Evolutionary conservation across 169 alveolate species (phyloP), one percentile per base, ranked within the genome.

Genomic region (Plasmodium knowlesi): DNA sequence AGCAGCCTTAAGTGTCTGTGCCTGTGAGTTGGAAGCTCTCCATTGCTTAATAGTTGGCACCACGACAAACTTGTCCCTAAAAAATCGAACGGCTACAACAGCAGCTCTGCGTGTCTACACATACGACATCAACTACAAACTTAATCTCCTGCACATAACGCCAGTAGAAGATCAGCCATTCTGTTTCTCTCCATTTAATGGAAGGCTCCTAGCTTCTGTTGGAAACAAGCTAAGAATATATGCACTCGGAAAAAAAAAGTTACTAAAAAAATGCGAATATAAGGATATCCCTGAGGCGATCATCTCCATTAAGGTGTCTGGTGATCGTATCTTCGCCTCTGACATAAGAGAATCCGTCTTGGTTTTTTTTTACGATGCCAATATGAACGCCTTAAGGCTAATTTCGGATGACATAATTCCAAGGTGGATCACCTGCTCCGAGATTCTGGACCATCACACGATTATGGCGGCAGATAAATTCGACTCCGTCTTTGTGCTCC

Each of bases 221-320:
- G 99, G 99, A 32, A 95, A 95, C 67, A 97, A 97, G 67, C 93
- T 99, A 78, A 97, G 99, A 89, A 96, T 99, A 73, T 99, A 99
- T 96, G 99, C 99, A 74, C 89, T 99, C 85, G 99, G 99, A 0
- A 98, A 98, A 97, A 98, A 98, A 94, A 98, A 98, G 82, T 97
- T 99, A 78, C 95, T 99, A 93, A 98, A 98, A 93, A 99, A 99
- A 92, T 98, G 99, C 37, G 99, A 99, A 94, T 98, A 98, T 82
- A 98, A 98, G 92, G 94, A 96, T 93, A 96, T 96, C 78, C 98
- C 97, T 71, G 98, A 97, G 43, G 98, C 98, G 37, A 95, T 98
- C 83, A 92, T 92, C n/a, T 84, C 95, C 5, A 78, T 98, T 19
- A 95, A 96, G 39, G 97, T 97, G 54, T 92, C 92, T 22, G 98